These are phyloP conservation scores for Alternaria sp. DNA, from an alignment of 2,329 filamentous ascomycete genomes.

Conservation along the genomic window DNA sequence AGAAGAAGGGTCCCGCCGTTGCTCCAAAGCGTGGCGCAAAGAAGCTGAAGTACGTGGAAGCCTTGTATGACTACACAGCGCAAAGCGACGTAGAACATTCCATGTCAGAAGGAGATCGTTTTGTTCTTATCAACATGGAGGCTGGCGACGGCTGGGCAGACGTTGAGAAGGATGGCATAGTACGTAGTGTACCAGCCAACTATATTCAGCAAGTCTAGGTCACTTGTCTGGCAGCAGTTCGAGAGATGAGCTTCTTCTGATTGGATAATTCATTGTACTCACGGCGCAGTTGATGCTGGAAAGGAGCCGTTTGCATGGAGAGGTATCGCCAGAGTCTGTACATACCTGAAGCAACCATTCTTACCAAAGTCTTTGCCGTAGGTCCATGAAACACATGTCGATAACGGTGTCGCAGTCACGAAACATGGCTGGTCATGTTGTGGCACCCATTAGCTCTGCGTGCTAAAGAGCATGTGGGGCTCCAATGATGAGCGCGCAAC, in stretches of 20 bases:
- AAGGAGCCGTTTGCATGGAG: neutral
- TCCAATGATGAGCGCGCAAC: constrained; percentile 4
- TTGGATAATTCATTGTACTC: neutral
- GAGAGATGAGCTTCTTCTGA: constrained; percentile 20
- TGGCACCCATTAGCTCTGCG: constrained; percentile 11
- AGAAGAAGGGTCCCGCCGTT: constrained; percentile 91
- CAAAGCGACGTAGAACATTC: constrained; percentile 86
- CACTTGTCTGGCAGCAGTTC: constrained; percentile 26
- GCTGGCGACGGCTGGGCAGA: constrained; percentile 96
- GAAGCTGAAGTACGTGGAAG: constrained; percentile 92
- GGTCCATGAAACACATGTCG: neutral
- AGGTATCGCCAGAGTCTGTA: constrained; percentile 14
- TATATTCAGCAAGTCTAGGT: constrained; percentile 80
- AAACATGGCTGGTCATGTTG: constrained; percentile 15
- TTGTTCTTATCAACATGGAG: constrained; percentile 89
- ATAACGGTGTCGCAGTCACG: neutral
- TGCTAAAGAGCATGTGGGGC: constrained; percentile 17
- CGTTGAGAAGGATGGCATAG: constrained; percentile 88
- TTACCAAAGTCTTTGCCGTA: neutral
- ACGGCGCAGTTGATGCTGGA: neutral
- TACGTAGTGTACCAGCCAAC: constrained; percentile 90
- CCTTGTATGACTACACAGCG: constrained; percentile 89
- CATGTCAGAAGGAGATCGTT: constrained; percentile 90
- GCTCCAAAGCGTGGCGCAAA: constrained; percentile 91
- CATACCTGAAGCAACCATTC: constrained; percentile 7